A percentile compares a stretch with the other conserved stretches of the same genome.
Evolutionary conservation across 2,329 filamentous ascomycete species (phyloP).

Genomic region (Xylariaceae sp.): DNA sequence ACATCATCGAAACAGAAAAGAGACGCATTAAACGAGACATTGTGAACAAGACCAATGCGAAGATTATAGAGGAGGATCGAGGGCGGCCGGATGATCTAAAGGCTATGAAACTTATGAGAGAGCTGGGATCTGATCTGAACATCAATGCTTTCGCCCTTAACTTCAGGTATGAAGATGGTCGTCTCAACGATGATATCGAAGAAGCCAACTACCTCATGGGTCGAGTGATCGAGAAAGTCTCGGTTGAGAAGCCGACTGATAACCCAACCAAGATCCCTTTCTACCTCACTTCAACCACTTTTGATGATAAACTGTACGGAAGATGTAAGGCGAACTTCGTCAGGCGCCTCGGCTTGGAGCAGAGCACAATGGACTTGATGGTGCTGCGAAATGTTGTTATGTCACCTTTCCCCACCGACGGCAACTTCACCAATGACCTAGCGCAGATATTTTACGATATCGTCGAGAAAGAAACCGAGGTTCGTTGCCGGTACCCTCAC

Average conservation of each 20-base stretch:
- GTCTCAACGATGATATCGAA: constrained; percentile 40
- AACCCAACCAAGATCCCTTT: constrained; percentile 39
- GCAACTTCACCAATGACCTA: constrained; percentile 37
- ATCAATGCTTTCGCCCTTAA: constrained; percentile 45
- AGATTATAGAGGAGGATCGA: constrained; percentile 32
- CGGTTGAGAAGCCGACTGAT: constrained; percentile 37
- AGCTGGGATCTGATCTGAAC: constrained; percentile 43
- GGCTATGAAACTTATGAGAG: constrained; percentile 36
- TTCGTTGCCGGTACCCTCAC: not conserved
- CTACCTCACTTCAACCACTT: constrained; percentile 43
- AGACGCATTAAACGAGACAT: constrained; percentile 37
- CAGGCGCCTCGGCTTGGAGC: constrained; percentile 34
- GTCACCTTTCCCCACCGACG: constrained; percentile 40
- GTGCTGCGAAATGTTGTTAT: constrained; percentile 47
- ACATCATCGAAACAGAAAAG: constrained; percentile 35
- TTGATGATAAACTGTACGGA: constrained; percentile 38
- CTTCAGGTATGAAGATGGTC: constrained; percentile 37
- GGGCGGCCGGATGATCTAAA: constrained; percentile 26
- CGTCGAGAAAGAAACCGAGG: constrained; percentile 28
- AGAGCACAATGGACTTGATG: constrained; percentile 35
- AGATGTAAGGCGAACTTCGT: constrained; percentile 40
- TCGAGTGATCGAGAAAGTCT: constrained; percentile 39
- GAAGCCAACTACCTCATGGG: constrained; percentile 48
- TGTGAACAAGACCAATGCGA: constrained; percentile 33
- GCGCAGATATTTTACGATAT: constrained; percentile 31